Evolutionary conservation across 371 early-diverging fungal species (phyloP), one percentile per base, ranked within the genome.

Genomic region (Rhizopus sp.): DNA sequence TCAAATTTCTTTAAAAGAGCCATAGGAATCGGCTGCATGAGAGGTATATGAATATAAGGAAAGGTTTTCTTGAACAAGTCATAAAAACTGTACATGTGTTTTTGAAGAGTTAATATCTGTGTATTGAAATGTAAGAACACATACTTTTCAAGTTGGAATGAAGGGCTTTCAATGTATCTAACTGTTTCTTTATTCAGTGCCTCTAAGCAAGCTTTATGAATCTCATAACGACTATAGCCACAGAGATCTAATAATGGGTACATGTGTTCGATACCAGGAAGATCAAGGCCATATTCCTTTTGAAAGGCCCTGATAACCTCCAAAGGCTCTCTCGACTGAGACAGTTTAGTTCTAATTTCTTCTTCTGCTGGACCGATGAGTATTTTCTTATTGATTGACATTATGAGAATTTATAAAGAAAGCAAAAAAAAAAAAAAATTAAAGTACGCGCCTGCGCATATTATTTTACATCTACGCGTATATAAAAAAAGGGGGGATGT

Each of bases 1-100:
- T 84, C 86, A 50, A 79, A 81, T 42, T 77, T 80, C 16, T 74
- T 72, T 30, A 89, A 63, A 5, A 89, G 72, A 7, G 84, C 70
- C 65, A 89, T 78, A 10, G 89, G 87, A 17, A 89, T 74, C 9
- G 84, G 76, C 50, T 83, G 87, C 67, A 89, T 78, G 5, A 75
- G 63, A 3, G 82, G 75, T 0, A 81, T 69, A 17, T 72, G 68
- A 32, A 89, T 77, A 53, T 87, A 87, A 13, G 78, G 78, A 48
- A 78, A 63, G 31, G 82, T 81, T 13, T 72, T 67, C 10, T 64
- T 64, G 38, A 87, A 73, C 0, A 85, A 63, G 7, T 74, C 70
- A 33, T 73, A 58, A 50, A 82, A 80, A 45, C 84, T 84, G 63
- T 53, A 10, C 10, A 31, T 17, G 8, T 23, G 1, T 13, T 38